phyloP scores from a whole-genome alignment of 371 early-diverging fungal species.

The Batrachochytrium dendrobatidis region DNA sequence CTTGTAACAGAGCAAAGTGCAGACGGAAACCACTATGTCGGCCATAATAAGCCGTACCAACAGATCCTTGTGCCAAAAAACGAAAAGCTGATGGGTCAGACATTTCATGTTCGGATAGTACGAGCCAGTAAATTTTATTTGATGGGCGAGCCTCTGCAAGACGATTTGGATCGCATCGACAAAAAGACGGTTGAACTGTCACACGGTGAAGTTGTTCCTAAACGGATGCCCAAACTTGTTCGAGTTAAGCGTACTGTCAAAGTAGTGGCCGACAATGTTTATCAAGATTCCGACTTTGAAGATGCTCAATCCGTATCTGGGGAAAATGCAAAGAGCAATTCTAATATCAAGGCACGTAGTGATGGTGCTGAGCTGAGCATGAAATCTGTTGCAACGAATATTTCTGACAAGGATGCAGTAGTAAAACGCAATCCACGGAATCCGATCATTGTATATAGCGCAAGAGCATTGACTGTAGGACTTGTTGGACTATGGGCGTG shows the following conservation, averaged over 20 bases:
- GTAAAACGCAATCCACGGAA: no score
- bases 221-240: not conserved
- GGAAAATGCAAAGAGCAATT: no score
- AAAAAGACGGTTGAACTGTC: no score
- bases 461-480: no score
- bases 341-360: no score
- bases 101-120: not conserved
- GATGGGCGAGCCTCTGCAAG: not conserved
- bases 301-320: no score
- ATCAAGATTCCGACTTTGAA: no score
- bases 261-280: not conserved
- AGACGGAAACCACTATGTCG: constrained; percentile 38
- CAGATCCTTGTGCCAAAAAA: constrained; percentile 36
- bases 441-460: no score
- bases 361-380: no score
- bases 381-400: no score
- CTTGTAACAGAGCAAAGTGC: constrained; percentile 35
- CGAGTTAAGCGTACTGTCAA: not conserved
- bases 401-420: no score
- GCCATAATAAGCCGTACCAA: constrained; percentile 38
- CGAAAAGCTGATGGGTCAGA: constrained; percentile 20
- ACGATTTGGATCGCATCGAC: not conserved
- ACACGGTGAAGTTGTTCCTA: not conserved
- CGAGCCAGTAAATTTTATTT: not conserved
- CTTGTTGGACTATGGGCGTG: no score